A percentile compares a stretch with the other conserved stretches of the same genome.
Conservation (phyloP, 768 basidiomycete species). For the Lentinula aciculospora region DNA sequence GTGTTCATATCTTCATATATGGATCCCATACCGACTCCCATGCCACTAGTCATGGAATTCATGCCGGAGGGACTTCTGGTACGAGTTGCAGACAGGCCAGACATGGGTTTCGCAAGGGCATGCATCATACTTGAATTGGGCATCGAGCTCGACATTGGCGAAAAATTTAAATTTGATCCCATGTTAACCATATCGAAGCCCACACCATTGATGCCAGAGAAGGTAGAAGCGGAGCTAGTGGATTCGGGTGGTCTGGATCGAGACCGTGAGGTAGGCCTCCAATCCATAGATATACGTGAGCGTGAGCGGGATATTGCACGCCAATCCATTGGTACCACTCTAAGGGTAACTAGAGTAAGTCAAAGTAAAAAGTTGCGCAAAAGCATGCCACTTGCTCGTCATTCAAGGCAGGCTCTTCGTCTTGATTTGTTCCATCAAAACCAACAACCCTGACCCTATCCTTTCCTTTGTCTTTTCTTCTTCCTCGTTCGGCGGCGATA, state of each 20-base stretch:
- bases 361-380: slow-evolving; percentile 11
- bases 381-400: slow-evolving; percentile 57
- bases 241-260: slow-evolving; percentile 69
- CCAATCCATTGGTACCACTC: slow-evolving; percentile 85
- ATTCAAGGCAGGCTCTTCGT: slow-evolving; percentile 40
- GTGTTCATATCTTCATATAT: slow-evolving; percentile 40
- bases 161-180: slow-evolving; percentile 37
- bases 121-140: slow-evolving; percentile 27
- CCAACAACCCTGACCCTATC: slow-evolving; percentile 72
- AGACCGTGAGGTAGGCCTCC: slow-evolving; percentile 75
- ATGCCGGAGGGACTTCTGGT: slow-evolving; percentile 32
- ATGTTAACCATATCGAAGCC: slow-evolving; percentile 8
- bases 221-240: slow-evolving; percentile 23
- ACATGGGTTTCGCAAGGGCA: slow-evolving; percentile 26
- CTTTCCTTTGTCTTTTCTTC: slow-evolving; percentile 78
- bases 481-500: slow-evolving; percentile 52
- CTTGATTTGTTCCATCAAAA: slow-evolving; percentile 73
- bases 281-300: slow-evolving; percentile 89
- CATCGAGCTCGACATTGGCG: slow-evolving; percentile 17
- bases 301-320: slow-evolving; percentile 85
- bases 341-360: slow-evolving; percentile 15
- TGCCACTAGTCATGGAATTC: not conserved
- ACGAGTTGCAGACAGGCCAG: slow-evolving; percentile 33
- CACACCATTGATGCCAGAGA: slow-evolving; percentile 34
- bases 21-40: slow-evolving; percentile 38